Base-by-base conservation (phyloP, 1,284 basidiomycete genomes). In the Vanrija humicola region DNA sequence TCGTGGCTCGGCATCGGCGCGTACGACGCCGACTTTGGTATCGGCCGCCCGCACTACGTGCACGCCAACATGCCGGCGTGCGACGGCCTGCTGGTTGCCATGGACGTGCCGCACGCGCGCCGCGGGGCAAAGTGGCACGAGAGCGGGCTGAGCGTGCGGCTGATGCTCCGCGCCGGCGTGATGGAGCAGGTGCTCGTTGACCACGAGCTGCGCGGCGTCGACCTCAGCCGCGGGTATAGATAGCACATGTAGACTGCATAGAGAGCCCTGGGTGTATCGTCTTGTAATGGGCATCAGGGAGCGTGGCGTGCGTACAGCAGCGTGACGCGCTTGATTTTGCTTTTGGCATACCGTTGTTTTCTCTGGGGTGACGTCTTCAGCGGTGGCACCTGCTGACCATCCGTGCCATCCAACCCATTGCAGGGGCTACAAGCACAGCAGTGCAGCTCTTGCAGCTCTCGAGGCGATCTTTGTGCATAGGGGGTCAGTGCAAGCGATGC, bases 61-160 rank as follows among this genome's bases (percentile, higher is more conserved):
- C 72, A 77, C 19, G 67, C 74, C 21, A 61, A 74, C 19, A 78
- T 79, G 72, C 77, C 77, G 14, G 61, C 65, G 34, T 62, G 72
- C 50, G 79, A 80, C 46, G 78, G 79, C 15, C 68, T 77, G 44
- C 50, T 79, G 3, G 78, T 77, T 39, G 54, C 79, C 38, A 77
- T 78, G 75, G 79, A 80, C 18, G 23, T 23, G 29, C 9, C 34
- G 12, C 12, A 34, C 5, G 29, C 19, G 38, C 38, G 45, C 21
- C 26, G 40, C 10, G 19, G 34, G 6, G 34, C 34, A 4, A 26
- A 48, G 15, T 76, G 74, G 70, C 70, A 69, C 42, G 59, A 62
- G 26, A 58, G 65, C 16, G 73, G 73, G 4, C 66, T 67, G 21
- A 63, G 60, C 28, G 65, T 73, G 15, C 67, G 68, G 38, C 21